Conservation (phyloP, 805 yeast genomes). For the Ogataea corticis region DNA sequence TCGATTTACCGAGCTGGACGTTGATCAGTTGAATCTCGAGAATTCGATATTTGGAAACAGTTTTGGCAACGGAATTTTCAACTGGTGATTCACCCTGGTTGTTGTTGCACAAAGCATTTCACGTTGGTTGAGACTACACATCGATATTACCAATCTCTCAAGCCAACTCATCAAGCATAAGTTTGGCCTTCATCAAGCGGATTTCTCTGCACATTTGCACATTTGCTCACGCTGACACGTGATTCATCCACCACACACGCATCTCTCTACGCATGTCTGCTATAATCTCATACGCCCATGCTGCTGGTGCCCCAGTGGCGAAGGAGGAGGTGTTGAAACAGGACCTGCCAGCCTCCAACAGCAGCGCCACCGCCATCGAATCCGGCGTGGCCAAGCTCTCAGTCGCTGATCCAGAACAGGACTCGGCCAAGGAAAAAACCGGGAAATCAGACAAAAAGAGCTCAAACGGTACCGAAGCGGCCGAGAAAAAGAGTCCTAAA, state of each 20-base stretch:
- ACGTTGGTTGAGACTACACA: slow-evolving; percentile 1
- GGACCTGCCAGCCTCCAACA: slow-evolving; percentile 1
- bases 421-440: neutral
- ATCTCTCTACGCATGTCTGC: slow-evolving; percentile 23
- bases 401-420: slow-evolving; percentile 7
- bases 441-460: slow-evolving; percentile 9
- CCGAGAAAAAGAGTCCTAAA: slow-evolving; percentile 12
- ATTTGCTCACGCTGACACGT: neutral
- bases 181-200: too few species aligned
- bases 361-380: slow-evolving; percentile 9
- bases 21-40: slow-evolving; percentile 5
- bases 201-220: too few species aligned
- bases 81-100: neutral
- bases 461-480: neutral
- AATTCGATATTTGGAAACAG: slow-evolving; percentile 3
- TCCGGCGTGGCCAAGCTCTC: slow-evolving; percentile 14
- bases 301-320: slow-evolving; percentile 30
- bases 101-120: neutral
- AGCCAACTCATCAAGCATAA: too few species aligned
- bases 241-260: neutral
- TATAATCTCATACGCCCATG: slow-evolving; percentile 35
- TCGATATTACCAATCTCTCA: neutral
- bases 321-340: slow-evolving; percentile 9
- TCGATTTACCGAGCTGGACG: neutral
- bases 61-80: neutral